Conservation (phyloP, 2,329 filamentous ascomycete species). For the Neofusicoccum kwambonambiense region DNA sequence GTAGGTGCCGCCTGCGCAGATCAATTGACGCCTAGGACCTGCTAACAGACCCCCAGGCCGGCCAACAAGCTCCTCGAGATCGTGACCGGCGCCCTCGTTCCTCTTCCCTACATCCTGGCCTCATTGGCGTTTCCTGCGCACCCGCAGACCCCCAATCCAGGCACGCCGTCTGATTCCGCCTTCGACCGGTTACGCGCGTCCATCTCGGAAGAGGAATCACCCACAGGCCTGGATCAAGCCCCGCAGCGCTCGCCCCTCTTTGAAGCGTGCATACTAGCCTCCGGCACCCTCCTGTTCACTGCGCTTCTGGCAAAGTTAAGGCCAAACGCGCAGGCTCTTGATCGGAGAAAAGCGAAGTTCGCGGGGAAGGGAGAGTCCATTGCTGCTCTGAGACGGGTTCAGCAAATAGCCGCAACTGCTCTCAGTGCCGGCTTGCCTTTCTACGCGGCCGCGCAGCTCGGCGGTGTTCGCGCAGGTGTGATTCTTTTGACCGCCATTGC, state of each 20-base stretch:
- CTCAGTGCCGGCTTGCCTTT: slow-evolving; percentile 52
- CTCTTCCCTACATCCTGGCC: slow-evolving; percentile 49
- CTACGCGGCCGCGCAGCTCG: slow-evolving; percentile 56
- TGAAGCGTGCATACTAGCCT: slow-evolving; percentile 47
- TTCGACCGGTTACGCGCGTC: slow-evolving; percentile 12
- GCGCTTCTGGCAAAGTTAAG: slow-evolving; percentile 40
- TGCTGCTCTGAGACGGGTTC: slow-evolving; percentile 6
- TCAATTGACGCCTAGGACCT: not conserved
- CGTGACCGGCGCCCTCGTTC: slow-evolving; percentile 51
- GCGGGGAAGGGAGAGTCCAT: slow-evolving; percentile 7
- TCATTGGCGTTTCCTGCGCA: slow-evolving; percentile 42
- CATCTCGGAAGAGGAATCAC: not conserved
- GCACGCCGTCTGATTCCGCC: slow-evolving; percentile 3
- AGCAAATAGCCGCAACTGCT: slow-evolving; percentile 33
- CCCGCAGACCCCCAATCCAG: not conserved
- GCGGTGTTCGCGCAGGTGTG: slow-evolving; percentile 54
- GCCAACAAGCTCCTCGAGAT: slow-evolving; percentile 45
- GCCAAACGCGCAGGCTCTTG: slow-evolving; percentile 31
- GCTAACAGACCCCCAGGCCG: slow-evolving; percentile 25
- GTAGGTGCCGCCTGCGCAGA: not conserved
- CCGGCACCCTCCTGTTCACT: slow-evolving; percentile 46
- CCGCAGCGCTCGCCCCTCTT: slow-evolving; percentile 33
- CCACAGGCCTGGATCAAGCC: not conserved
- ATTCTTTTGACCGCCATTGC: slow-evolving; percentile 48
- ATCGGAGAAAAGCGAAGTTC: slow-evolving; percentile 35